Evolutionary conservation across 192 early-diverging fungal species (phyloP).

Genomic region (Allomyces javanicus): DNA sequence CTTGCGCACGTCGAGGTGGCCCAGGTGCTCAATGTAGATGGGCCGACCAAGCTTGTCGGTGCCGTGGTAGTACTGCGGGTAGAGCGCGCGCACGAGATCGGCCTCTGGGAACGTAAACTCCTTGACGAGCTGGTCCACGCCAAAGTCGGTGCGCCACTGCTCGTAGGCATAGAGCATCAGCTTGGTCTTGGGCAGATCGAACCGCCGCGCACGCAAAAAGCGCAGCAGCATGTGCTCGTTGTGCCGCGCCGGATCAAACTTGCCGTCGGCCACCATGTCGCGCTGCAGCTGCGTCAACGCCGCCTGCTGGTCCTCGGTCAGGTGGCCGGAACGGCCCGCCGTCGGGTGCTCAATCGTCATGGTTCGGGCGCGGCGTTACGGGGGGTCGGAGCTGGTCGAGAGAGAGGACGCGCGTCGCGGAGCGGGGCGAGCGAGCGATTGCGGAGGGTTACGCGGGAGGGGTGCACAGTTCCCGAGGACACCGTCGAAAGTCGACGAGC

Average conservation of each 20-base stretch:
- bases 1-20: slow-evolving; percentile 39
- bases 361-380: not conserved
- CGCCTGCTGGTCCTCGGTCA: slow-evolving; percentile 34
- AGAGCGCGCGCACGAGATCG: slow-evolving; percentile 36
- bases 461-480: too few relatives aligned
- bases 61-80: slow-evolving; percentile 71
- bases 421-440: too few relatives aligned
- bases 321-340: slow-evolving; percentile 34
- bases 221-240: slow-evolving; percentile 47
- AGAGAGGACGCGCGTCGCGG: too few relatives aligned
- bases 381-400: too few relatives aligned
- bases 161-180: slow-evolving; percentile 51
- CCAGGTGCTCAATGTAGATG: slow-evolving; percentile 79
- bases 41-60: slow-evolving; percentile 75
- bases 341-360: slow-evolving; percentile 6
- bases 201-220: slow-evolving; percentile 54
- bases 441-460: too few relatives aligned
- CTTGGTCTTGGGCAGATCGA: slow-evolving; percentile 38
- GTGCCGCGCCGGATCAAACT: slow-evolving; percentile 33
- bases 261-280: slow-evolving; percentile 26
- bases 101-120: slow-evolving; percentile 46
- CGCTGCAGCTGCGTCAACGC: slow-evolving; percentile 34
- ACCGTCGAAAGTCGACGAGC: too few relatives aligned
- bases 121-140: slow-evolving; percentile 27
- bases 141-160: slow-evolving; percentile 42